Base-by-base conservation (phyloP, 306 rosid genomes). In the Bauhinia variegata region DNA sequence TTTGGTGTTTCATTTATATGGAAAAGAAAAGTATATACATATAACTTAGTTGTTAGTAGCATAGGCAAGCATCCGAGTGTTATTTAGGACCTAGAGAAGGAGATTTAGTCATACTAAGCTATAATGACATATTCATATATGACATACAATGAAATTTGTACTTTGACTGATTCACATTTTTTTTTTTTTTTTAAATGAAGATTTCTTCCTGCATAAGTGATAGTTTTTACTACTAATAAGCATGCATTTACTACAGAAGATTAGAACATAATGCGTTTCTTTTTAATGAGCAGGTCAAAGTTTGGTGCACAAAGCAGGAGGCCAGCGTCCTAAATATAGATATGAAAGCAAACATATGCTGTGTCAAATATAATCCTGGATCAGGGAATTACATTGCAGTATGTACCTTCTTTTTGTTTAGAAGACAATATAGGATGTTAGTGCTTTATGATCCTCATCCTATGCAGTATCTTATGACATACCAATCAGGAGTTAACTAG, bases 271-370 rank as follows among this genome's bases (percentile, higher is more conserved):
- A 68, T 46, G 55, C 69, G 30, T 60, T 38, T 63, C 39, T 67
- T 62, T 57, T 61, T 76, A 54, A 58, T 72, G 78, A 70, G 70
- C 86, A 93, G 99, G 97, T 90, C 63, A 93, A 93, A 80, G 85
- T 93, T 58, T 93, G 97, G 99, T 86, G 99, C 83, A 93, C 93
- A 52, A 85, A 79, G 54, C 97, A 90, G 86, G 97, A 93, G 79
- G 79, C 91, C 63, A 93, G 97, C 36, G 99, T 86, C 68, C 79
- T 85, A 33, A 87, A 93, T 71, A 93, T 90, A 74, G 99, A 93
- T 78, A 90, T 93, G 97, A 90, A 93, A 88, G 99, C 99, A 17
- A 93, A 93, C 86, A 93, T 93, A 76, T 93, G 99, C 64, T 90
- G 96, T 46, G 99, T 93, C 63, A 90, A 93, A 75, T 93, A 88